Evolutionary conservation across 257 asterid genomes (phyloP).

Genomic region (Nyctanthes arbortristis): DNA sequence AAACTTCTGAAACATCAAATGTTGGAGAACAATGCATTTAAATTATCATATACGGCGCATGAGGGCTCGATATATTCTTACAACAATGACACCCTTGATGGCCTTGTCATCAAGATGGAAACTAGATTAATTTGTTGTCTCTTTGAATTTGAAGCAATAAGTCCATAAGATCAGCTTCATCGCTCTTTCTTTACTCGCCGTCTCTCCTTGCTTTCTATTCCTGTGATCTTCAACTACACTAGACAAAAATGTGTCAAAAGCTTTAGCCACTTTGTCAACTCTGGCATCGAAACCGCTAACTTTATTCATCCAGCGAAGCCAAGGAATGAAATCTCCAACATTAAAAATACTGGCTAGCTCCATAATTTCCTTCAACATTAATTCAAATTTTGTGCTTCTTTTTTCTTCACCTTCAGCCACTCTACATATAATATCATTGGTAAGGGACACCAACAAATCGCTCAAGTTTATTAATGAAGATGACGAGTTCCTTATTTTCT

Average conservation of each 20-base stretch:
- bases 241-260: conserved; percentile 24
- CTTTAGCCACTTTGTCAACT: conserved; percentile 17
- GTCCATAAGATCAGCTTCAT: conserved; percentile 21
- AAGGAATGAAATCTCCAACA: conserved; percentile 23
- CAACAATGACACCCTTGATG: conserved; percentile 16
- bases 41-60: too few relatives aligned
- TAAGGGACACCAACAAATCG: conserved; percentile 7
- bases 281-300: conserved; percentile 22
- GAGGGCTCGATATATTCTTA: conserved; percentile 2
- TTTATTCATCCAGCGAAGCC: conserved; percentile 23
- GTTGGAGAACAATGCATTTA: too few relatives aligned
- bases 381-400: conserved; percentile 16
- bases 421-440: too few relatives aligned
- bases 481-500: conserved; percentile 10
- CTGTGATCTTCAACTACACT: conserved; percentile 22
- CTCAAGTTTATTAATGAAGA: background rate
- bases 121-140: background rate
- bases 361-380: background rate
- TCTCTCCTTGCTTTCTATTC: background rate
- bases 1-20: too few relatives aligned
- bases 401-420: conserved; percentile 22
- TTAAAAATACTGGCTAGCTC: conserved; percentile 17
- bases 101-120: background rate
- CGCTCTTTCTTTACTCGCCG: background rate
- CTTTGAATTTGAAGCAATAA: conserved; percentile 17